Conservation (phyloP, 1,284 basidiomycete genomes). For the Heimioporus retisporus region DNA sequence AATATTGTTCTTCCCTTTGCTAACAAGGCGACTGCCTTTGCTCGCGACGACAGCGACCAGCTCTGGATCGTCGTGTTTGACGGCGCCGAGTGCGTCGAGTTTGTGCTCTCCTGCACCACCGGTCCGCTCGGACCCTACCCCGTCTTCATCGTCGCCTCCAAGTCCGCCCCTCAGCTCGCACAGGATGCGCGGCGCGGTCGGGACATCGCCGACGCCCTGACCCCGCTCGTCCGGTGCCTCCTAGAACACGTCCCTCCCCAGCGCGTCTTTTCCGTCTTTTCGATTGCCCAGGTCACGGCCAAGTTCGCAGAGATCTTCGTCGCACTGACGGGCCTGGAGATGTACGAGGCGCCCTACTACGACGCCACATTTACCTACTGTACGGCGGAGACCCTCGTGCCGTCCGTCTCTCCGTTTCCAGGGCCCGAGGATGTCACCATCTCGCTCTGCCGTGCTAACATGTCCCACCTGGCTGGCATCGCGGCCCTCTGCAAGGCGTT, state of each 20-base stretch:
- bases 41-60: conserved; percentile 42
- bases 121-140: conserved; percentile 67
- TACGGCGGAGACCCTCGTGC: conserved; percentile 52
- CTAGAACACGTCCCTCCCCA: conserved; percentile 37
- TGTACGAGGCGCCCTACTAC: conserved; percentile 62
- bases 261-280: conserved; percentile 79
- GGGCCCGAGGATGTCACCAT: conserved; percentile 37
- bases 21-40: conserved; percentile 20
- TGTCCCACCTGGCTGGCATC: conserved; percentile 53
- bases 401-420: conserved; percentile 23
- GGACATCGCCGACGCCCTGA: conserved; percentile 48
- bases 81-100: conserved; percentile 49
- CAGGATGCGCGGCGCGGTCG: conserved; percentile 26
- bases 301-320: conserved; percentile 57
- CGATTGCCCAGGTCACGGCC: conserved; percentile 57
- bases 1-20: conserved; percentile 69
- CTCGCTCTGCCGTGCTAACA: conserved; percentile 55
- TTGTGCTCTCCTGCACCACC: conserved; percentile 68
- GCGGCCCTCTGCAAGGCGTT: conserved; percentile 65
- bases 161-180: conserved; percentile 43
- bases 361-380: conserved; percentile 69
- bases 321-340: conserved; percentile 47
- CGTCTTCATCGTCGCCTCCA: conserved; percentile 62
- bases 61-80: conserved; percentile 62
- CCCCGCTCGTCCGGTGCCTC: conserved; percentile 46